These are phyloP conservation scores for Trichoderma erinaceum DNA, from an alignment of 495 filamentous ascomycete species.

Conservation along the genomic window DNA sequence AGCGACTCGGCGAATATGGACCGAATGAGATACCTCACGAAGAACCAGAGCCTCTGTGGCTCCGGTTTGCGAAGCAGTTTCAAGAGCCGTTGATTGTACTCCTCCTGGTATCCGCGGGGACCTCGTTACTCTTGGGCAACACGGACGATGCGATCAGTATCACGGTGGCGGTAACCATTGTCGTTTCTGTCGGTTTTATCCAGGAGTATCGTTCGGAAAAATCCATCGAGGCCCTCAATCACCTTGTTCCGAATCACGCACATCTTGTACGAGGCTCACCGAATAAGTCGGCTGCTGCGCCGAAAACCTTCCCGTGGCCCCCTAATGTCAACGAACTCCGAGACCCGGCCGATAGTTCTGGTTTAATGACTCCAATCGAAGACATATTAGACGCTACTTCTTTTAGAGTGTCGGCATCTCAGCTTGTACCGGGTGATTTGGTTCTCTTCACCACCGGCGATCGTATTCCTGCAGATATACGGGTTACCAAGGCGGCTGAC, in stretches of 20 bases:
- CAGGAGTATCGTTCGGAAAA: constrained; percentile 98
- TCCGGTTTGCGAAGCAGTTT: constrained; percentile 94
- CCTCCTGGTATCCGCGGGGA: constrained; percentile 81
- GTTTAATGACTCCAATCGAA: constrained; percentile 35
- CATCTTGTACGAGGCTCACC: constrained; percentile 69
- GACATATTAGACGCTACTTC: constrained; percentile 64
- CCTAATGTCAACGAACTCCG: constrained; percentile 28
- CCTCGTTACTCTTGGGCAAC: constrained; percentile 91
- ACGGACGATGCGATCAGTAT: constrained; percentile 95
- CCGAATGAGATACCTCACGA: constrained; percentile 93
- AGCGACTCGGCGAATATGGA: constrained; percentile 72
- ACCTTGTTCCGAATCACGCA: constrained; percentile 88
- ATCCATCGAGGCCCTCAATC: constrained; percentile 89
- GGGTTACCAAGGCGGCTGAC: constrained; percentile 82
- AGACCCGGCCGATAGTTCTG: constrained; percentile 25
- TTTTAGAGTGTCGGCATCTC: constrained; percentile 73
- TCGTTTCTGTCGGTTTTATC: constrained; percentile 91
- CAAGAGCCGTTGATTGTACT: constrained; percentile 85
- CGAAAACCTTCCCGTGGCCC: constrained; percentile 41
- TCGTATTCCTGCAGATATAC: constrained; percentile 91
- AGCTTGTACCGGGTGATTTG: constrained; percentile 86
- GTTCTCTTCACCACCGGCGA: constrained; percentile 93
- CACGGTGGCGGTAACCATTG: constrained; percentile 88
- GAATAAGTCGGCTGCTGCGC: constrained; percentile 23
- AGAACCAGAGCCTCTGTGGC: constrained; percentile 86